Base-by-base conservation (phyloP, 257 asterid genomes). In the Salvia hispanica region DNA sequence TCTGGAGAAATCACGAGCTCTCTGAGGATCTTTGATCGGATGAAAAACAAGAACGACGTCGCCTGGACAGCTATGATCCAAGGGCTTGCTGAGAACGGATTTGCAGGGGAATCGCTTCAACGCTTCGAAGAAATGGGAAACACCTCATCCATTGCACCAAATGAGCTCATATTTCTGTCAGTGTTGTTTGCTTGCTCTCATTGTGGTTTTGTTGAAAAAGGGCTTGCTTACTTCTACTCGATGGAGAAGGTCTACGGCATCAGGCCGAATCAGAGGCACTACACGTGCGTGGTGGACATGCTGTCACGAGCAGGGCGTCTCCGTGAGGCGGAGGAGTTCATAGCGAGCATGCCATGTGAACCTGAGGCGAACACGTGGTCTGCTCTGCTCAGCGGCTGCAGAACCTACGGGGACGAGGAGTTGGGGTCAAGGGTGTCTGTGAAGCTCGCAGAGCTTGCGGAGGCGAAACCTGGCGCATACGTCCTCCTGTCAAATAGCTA, bases 11-110 rank as follows among this genome's bases (percentile, higher is more conserved):
- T 91, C 3, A 85, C 81, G 70, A 70, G 86, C 59, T 83, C 96
- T 37, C 68, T 31, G 72, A 57, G 66, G 74, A 76, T 86, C 40
- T 91, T 91, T 58, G 34, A 33, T 3, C 64, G 80, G 68, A 86
- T 88, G 86, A 61, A 54, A 3, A 2, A 42, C 12, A 87, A 67
- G 71, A 88, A 91, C 7, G 93, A 86, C 70, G 42, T 91, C 9
- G 86, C 77, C 3, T 86, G 96, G 97, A 86, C 95, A 1, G 96
- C 91, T 53, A 86, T 91, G 96, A 86, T 91, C 69, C 93, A 86
- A 75, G 96, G 97, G 61, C 90, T 91, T 13, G 90, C 95, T 6
- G 95, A 85, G 66, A 91, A 88, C 3, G 96, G 97, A 13, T 81
- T 63, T 36, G 93, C 91, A 5, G 76, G 76, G 71, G 93, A 91